These are phyloP conservation scores for Apium graveolens DNA, from an alignment of 129 eudicot genomes.

Conservation along the genomic window DNA sequence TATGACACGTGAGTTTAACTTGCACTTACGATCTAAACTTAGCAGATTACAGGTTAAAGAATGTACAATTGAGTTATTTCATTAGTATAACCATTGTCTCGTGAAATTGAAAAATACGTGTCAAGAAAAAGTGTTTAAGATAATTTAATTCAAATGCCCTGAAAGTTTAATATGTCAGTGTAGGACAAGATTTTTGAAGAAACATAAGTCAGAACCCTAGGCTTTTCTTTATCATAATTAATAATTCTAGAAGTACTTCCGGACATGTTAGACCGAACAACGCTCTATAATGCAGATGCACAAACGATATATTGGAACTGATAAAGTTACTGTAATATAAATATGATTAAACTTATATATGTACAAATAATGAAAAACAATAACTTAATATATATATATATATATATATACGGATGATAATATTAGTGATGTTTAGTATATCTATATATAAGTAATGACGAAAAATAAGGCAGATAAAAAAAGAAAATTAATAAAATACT, in stretches of 20 bases:
- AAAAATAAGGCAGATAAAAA: no score
- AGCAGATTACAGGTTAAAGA: not conserved
- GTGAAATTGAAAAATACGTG: not conserved
- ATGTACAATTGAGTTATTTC: not conserved
- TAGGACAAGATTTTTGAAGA: not conserved
- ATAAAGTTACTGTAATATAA: no score
- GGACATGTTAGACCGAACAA: not conserved
- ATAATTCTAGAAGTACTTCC: not conserved
- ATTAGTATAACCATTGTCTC: not conserved
- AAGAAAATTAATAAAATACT: no score
- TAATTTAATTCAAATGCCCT: not conserved
- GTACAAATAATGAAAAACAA: not conserved
- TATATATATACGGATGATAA: no score
- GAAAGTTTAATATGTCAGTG: not conserved
- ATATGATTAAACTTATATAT: no score
- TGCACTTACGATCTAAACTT: not conserved
- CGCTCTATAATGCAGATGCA: not conserved
- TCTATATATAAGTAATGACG: no score
- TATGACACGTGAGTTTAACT: not conserved
- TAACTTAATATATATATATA: no score
- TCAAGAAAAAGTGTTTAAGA: not conserved
- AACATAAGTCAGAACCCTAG: not conserved
- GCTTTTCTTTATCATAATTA: not conserved
- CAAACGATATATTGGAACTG: not conserved
- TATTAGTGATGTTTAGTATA: not conserved